These are phyloP conservation scores for Penicillium griseofulvum DNA, from an alignment of 2,329 filamentous ascomycete species.

Conservation along the genomic window DNA sequence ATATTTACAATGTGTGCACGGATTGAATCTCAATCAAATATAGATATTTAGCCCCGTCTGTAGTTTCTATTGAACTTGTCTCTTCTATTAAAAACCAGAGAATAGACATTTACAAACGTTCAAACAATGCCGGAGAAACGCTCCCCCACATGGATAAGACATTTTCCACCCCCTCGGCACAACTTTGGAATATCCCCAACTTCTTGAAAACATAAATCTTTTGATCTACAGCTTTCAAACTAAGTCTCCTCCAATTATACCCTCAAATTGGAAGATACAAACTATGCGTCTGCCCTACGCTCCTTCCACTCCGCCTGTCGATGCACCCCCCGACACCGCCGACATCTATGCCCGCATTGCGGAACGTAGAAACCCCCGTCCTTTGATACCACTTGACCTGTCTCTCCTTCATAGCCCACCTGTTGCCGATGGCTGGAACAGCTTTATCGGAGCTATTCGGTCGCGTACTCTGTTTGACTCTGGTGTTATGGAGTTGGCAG, in stretches of 20 bases:
- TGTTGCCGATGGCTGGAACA: conserved; percentile 69
- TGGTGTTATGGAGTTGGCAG: conserved; percentile 68
- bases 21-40: no score
- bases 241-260: neutral
- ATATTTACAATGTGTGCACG: no score
- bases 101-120: neutral
- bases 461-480: conserved; percentile 49
- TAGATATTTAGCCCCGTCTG: no score
- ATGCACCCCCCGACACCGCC: conserved; percentile 21
- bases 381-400: conserved; percentile 72
- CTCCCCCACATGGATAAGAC: conserved; percentile 5
- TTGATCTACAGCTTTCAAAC: neutral
- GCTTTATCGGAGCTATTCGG: conserved; percentile 56
- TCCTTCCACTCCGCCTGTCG: conserved; percentile 21
- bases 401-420: conserved; percentile 71
- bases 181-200: no score
- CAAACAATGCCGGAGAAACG: conserved; percentile 1
- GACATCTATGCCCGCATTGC: conserved; percentile 30
- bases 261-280: neutral
- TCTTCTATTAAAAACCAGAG: neutral
- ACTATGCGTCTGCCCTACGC: conserved; percentile 27
- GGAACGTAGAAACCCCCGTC: conserved; percentile 54
- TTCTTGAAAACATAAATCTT: no score
- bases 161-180: conserved; percentile 1
- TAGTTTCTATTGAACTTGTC: no score